Percentiles rank a stretch among this genome's conserved stretches.
Evolutionary conservation across 176 grass and related monocot genomes (phyloP).

Genomic region (Poa pratensis): DNA sequence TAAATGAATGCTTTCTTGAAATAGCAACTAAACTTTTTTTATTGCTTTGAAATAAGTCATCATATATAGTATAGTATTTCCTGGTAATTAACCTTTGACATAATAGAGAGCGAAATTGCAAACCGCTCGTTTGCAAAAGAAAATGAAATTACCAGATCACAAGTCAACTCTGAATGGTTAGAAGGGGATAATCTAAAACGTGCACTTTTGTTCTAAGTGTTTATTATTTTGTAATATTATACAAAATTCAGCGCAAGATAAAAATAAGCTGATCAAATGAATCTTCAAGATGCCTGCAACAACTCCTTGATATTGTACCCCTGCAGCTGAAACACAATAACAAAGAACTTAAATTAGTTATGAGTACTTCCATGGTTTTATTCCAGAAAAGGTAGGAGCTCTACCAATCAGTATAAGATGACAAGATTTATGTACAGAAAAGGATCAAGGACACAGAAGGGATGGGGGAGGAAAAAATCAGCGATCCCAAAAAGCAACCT

Average conservation of each 20-base stretch:
- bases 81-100: not conserved
- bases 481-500: not conserved
- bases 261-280: constrained; percentile 35
- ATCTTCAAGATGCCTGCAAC: constrained; percentile 67
- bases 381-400: not conserved
- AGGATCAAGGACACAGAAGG: not conserved
- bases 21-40: not conserved
- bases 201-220: not conserved
- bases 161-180: constrained; percentile 1
- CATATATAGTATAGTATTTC: not conserved
- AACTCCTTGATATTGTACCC: constrained; percentile 89
- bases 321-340: constrained; percentile 64
- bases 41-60: not conserved
- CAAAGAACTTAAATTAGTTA: constrained; percentile 32
- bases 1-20: not conserved
- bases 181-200: not conserved
- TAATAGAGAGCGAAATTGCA: constrained; percentile 10
- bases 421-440: not conserved
- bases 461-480: not conserved
- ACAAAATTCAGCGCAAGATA: not conserved
- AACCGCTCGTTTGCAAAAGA: not conserved
- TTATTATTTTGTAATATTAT: constrained; percentile 13
- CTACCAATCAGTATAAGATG: not conserved
- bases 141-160: not conserved
- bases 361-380: not conserved